Evolutionary conservation across 2,329 filamentous ascomycete genomes (phyloP).

Genomic region (Ophiosphaerella korrae): DNA sequence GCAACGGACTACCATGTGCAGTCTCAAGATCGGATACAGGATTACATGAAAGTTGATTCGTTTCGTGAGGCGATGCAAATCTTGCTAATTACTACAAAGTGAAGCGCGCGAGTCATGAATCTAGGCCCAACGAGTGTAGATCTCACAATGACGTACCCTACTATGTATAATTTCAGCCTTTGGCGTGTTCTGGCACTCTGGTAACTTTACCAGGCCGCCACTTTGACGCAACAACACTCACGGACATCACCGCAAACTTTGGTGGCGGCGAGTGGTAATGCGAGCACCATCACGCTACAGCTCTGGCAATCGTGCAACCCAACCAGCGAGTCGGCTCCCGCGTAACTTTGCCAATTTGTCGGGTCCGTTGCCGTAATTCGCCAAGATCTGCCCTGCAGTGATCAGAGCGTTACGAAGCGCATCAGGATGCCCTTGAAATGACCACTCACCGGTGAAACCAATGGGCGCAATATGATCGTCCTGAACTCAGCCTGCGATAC

Average conservation of each 20-base stretch:
- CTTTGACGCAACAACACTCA: slow-evolving; percentile 6
- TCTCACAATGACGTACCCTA: not conserved
- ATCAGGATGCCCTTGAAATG: slow-evolving; percentile 18
- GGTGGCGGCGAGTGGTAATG: slow-evolving; percentile 17
- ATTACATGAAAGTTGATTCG: too few relatives aligned
- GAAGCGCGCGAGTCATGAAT: slow-evolving; percentile 17
- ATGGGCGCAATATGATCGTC: slow-evolving; percentile 11
- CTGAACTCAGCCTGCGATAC: slow-evolving; percentile 17
- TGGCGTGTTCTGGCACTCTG: slow-evolving; percentile 2
- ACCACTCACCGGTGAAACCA: slow-evolving; percentile 15
- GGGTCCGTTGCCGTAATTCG: slow-evolving; percentile 23
- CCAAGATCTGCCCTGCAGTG: slow-evolving; percentile 19
- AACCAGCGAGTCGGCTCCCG: slow-evolving; percentile 18
- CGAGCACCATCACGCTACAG: slow-evolving; percentile 15
- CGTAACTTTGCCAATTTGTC: slow-evolving; percentile 19
- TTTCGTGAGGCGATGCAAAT: too few relatives aligned
- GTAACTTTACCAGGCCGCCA: slow-evolving; percentile 5
- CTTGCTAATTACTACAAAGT: not conserved
- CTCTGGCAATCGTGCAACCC: slow-evolving; percentile 8
- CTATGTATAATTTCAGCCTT: slow-evolving; percentile 2
- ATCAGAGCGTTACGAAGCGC: slow-evolving; percentile 25
- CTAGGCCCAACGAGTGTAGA: slow-evolving; percentile 8
- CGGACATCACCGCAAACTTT: slow-evolving; percentile 21
- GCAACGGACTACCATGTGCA: not conserved
- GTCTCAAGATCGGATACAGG: not conserved